Evolutionary conservation across 352 stramenopile genomes (phyloP).

Genomic region (Pythium volutum): DNA sequence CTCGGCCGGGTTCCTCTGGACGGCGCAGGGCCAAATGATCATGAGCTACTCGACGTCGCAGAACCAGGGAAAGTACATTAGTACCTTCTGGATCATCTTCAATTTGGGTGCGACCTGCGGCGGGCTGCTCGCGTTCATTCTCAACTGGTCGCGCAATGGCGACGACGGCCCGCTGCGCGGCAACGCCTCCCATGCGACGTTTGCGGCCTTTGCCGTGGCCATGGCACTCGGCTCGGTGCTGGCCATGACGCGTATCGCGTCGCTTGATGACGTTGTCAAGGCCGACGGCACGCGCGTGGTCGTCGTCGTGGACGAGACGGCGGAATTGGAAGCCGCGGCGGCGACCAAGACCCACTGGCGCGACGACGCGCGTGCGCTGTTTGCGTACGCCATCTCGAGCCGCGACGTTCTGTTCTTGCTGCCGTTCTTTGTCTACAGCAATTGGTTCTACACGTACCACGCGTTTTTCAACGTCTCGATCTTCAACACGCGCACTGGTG

Average conservation of each 20-base stretch:
- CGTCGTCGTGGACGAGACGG: too few species aligned
- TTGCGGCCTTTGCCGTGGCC: slow-evolving; percentile 55
- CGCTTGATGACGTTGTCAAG: slow-evolving; percentile 29
- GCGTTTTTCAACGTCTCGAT: slow-evolving; percentile 44
- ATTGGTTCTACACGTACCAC: slow-evolving; percentile 73
- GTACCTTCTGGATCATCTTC: slow-evolving; percentile 82
- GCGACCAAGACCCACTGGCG: too few species aligned
- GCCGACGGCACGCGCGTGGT: slow-evolving; percentile 24
- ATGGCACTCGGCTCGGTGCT: slow-evolving; percentile 43
- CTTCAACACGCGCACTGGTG: slow-evolving; percentile 43
- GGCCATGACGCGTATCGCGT: slow-evolving; percentile 37
- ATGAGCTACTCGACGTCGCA: slow-evolving; percentile 47
- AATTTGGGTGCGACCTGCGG: slow-evolving; percentile 64
- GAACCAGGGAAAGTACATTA: slow-evolving; percentile 54
- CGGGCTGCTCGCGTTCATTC: slow-evolving; percentile 57
- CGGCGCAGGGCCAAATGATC: slow-evolving; percentile 64
- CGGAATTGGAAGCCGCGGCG: too few species aligned
- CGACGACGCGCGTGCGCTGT: slow-evolving; percentile 1
- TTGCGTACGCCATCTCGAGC: slow-evolving; percentile 10
- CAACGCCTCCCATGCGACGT: slow-evolving; percentile 37
- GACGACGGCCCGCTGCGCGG: slow-evolving; percentile 11
- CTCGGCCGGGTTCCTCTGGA: slow-evolving; percentile 74
- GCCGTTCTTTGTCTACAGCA: slow-evolving; percentile 55
- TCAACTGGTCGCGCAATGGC: slow-evolving; percentile 26
- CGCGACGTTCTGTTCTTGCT: slow-evolving; percentile 29